These are phyloP conservation scores for Phytophthora pisi DNA, from an alignment of 352 stramenopile species.

Conservation along the genomic window DNA sequence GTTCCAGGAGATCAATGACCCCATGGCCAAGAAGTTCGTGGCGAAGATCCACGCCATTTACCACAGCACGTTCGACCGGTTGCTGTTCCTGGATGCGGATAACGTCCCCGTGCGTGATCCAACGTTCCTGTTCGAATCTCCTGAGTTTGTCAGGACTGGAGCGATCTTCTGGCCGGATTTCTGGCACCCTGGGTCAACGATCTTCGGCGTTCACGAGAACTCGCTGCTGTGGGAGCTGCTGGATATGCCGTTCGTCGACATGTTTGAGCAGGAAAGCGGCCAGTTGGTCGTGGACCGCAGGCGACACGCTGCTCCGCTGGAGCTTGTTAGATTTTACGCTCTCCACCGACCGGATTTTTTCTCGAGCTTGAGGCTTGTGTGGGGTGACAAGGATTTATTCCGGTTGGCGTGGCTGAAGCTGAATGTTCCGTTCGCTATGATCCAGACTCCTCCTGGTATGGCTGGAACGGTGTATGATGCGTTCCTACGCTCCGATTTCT, in stretches of 20 bases:
- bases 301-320: conserved; percentile 30
- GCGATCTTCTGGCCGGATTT: conserved; percentile 72
- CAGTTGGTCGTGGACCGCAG: conserved; percentile 53
- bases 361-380: conserved; percentile 33
- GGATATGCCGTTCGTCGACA: conserved; percentile 42
- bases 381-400: conserved; percentile 52
- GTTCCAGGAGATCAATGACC: conserved; percentile 33
- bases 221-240: conserved; percentile 59
- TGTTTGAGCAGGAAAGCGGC: conserved; percentile 58
- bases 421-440: conserved; percentile 54
- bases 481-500: conserved; percentile 45
- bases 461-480: conserved; percentile 34
- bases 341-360: conserved; percentile 43
- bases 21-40: conserved; percentile 40
- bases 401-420: conserved; percentile 61
- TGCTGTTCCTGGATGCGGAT: conserved; percentile 62
- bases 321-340: conserved; percentile 38
- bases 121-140: conserved; percentile 33
- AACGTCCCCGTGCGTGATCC: conserved; percentile 58
- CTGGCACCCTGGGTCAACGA: conserved; percentile 51
- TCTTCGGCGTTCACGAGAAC: conserved; percentile 54
- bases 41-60: conserved; percentile 58
- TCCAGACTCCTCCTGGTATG: conserved; percentile 47
- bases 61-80: conserved; percentile 44
- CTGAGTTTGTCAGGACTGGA: conserved; percentile 42